Evolutionary conservation across 2,329 filamentous ascomycete species (phyloP).

Genomic region (Akanthomyces lecanii): DNA sequence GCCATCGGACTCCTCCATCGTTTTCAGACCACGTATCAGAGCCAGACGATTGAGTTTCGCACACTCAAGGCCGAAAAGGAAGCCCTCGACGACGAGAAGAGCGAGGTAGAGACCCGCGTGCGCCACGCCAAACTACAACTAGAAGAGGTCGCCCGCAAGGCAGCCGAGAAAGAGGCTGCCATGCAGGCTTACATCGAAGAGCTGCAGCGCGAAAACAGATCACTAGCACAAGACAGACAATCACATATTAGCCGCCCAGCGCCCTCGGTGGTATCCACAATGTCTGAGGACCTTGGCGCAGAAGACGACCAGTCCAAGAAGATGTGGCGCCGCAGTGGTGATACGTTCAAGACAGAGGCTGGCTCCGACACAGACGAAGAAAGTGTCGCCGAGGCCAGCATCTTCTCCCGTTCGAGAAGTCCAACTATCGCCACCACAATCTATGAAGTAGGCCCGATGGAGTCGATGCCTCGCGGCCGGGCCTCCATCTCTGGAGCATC

Average conservation of each 20-base stretch:
- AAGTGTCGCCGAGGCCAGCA: conserved; percentile 47
- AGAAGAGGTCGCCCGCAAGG: conserved; percentile 53
- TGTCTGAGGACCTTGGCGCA: conserved; percentile 51
- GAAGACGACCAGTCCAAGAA: conserved; percentile 45
- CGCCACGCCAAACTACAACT: conserved; percentile 56
- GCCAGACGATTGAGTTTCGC: conserved; percentile 45
- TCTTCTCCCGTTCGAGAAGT: conserved; percentile 59
- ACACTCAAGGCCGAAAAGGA: conserved; percentile 52
- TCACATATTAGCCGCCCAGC: conserved; percentile 26
- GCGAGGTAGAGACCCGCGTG: conserved; percentile 50
- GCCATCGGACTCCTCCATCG: conserved; percentile 51
- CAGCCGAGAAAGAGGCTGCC: conserved; percentile 49
- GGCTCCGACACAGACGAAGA: conserved; percentile 51
- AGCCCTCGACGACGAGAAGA: conserved; percentile 50
- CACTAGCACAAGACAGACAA: conserved; percentile 37
- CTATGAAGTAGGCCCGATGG: conserved; percentile 27
- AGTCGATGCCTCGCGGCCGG: conserved; percentile 6
- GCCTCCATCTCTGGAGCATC: conserved; percentile 35
- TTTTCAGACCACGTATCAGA: conserved; percentile 57
- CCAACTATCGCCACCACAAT: conserved; percentile 45
- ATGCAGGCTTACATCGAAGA: conserved; percentile 49
- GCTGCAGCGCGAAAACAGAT: conserved; percentile 47
- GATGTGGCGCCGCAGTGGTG: conserved; percentile 40
- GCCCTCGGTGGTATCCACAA: conserved; percentile 38
- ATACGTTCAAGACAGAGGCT: conserved; percentile 39